These are phyloP conservation scores for Aegilops speltoides DNA, from an alignment of 176 grass and related monocot genomes.

Conservation along the genomic window DNA sequence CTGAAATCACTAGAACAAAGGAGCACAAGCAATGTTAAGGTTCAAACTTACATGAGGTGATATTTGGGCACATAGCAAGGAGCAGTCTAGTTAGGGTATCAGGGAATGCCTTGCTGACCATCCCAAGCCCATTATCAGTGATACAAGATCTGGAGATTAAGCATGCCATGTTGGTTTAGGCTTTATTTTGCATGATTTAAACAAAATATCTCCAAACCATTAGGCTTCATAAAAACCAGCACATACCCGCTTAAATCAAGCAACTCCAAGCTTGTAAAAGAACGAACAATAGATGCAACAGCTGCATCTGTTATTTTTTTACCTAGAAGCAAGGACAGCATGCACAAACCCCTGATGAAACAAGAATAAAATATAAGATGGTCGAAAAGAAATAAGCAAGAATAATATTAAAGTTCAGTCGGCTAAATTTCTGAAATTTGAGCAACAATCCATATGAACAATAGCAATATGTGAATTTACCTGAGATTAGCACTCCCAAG, in stretches of 20 bases:
- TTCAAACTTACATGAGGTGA: constrained; percentile 72
- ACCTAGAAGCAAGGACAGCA: constrained; percentile 73
- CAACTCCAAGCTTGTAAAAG: constrained; percentile 63
- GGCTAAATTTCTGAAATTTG: background rate
- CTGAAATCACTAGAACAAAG: background rate
- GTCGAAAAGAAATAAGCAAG: background rate
- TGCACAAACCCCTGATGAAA: constrained; percentile 53
- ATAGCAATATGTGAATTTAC: constrained; percentile 34
- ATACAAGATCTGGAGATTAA: constrained; percentile 73
- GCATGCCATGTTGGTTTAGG: background rate
- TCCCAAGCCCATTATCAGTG: constrained; percentile 80
- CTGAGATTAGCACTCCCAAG: constrained; percentile 71
- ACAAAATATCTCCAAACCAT: background rate
- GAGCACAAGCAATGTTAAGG: background rate
- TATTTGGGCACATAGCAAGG: constrained; percentile 76
- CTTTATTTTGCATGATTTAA: background rate
- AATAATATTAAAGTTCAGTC: background rate
- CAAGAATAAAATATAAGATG: background rate
- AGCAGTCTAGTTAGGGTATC: constrained; percentile 52
- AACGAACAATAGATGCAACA: constrained; percentile 78
- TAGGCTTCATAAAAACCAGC: background rate
- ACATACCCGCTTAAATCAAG: constrained; percentile 94
- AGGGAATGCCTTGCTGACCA: constrained; percentile 76
- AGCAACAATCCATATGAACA: background rate
- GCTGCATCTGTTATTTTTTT: constrained; percentile 90